Evolutionary conservation across 306 rosid genomes (phyloP), one percentile per base, ranked within the genome.

Genomic region (Inga laurina): DNA sequence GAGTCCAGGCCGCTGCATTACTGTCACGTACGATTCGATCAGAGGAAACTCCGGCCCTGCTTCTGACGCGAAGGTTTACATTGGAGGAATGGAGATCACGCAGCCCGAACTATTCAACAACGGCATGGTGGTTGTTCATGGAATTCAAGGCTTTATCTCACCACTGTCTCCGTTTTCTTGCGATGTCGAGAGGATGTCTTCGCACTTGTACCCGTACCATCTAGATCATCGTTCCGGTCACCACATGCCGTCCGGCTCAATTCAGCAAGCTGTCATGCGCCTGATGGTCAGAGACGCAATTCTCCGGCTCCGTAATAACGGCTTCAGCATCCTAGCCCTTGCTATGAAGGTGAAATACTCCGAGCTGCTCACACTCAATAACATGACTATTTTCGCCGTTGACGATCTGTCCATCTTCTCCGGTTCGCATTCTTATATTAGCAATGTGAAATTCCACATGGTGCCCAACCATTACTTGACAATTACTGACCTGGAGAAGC

Each of bases 1-100:
- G 86, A 92, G 91, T 74, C 90, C 94, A 1, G 94, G 97, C 32
- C 97, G 92, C 2, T 92, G 97, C 87, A 75, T 92, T 71, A 92
- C 93, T 34, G 71, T 92, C 64, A 92, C 97, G 15, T 76, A 90
- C 43, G 91, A 90, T 44, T 32, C 73, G 35, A 35, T 85, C 65
- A 82, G 76, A 75, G 73, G 12, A 64, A 84, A 76, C 72, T 71
- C 41, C 65, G 15, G 12, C 48, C 37, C 75, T 32, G 43, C 77
- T 32, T 32, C 44, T 10, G 57, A 34, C 3, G n/a, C 83, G 1
- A 90, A 92, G 88, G 72, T 92, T 39, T 92, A 87, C 87, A 59
- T 92, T 70, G 92, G 91, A 49, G 94, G 97, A 4, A 83, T 90
- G 61, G 94, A 92, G 80, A 87, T 92, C 64, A 88, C 97, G 54